Base-by-base conservation (phyloP, 108 stramenopile genomes). In the Nitzschia palea region DNA sequence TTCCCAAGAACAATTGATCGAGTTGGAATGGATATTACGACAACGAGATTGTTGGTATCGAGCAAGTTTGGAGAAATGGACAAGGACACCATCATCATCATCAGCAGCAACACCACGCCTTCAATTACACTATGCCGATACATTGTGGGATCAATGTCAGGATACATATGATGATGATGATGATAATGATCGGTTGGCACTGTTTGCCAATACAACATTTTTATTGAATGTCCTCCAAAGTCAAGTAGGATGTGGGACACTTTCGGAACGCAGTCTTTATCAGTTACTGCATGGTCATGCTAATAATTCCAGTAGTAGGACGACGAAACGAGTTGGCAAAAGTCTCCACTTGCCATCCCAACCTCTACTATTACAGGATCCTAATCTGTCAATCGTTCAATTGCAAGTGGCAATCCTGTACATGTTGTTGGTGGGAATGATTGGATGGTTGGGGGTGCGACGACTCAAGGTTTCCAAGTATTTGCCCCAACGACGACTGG, bases 1-100 rank as follows among this genome's bases (percentile, higher is more conserved):
- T 3, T 32, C 69, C 9, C 32, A 48, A 18, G 36, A 4, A 3
- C 48, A 60, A 27, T 18, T 70, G 2, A 26, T 61, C 12, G 47
- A 51, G n/a, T 42, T 70, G 47, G 69, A 70, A 37, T 52, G 59
- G 58, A 18, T 70, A 2, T 53, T 70, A 1, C 28, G 15, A 37
- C 69, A 55, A 40, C 58, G 69, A 2, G 69, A 70, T 51, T 70
- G 69, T 30, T 27, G n/a, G 20, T 67, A 55, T 45, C 52, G 51
- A 8, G 4, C n/a, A 4, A 9, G 6, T 12, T 33, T 68, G 8
- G n/a, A 57, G 23, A 23, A 68, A 28, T n/a, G n/a, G n/a, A n/a
- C n/a, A n/a, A n/a, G n/a, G n/a, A n/a, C n/a, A n/a, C n/a, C n/a
- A n/a, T n/a, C n/a, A n/a, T n/a, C n/a, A n/a, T n/a, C n/a, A n/a